Evolutionary conservation across 2,329 filamentous ascomycete species (phyloP), one percentile per base, ranked within the genome.

Genomic region (Cytospora chrysosperma): DNA sequence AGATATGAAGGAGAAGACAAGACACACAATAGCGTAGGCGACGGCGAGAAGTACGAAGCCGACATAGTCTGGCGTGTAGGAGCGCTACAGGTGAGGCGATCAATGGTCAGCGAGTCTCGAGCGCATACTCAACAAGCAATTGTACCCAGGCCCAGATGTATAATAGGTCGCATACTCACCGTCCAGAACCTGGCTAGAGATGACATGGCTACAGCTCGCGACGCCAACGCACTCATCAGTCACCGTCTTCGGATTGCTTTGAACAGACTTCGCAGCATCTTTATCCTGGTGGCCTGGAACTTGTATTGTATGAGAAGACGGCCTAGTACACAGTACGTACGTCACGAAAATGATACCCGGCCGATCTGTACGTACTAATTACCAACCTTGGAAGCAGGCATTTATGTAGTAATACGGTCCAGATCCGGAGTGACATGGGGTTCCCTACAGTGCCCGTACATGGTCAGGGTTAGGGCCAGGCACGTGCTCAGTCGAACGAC

Each of bases 51-150:
- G 75, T 1, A 81, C 78, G 67, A 98, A 85, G 40, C 92, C 92
- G 32, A 96, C 76, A 77, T 96, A 97, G 75, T 99, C 95, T 7
- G 91, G 87, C 13, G 91, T 91, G 79, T 97, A 95, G 1, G 91
- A 93, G 73, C 87, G 88, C 85, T 92, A 71, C 52, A 70, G 60
- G 28, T 21, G 34, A 63, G 65, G 30, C 19, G 28, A 50, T 15
- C 32, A 12, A 50, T 32, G 13, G 32, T 54, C 49, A 65, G 34
- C 26, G 12, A 57, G 6, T 51, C 32, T 50, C n/a, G 15, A 13
- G 26, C 43, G 27, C 52, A 15, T 27, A 51, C 32, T 32, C 6
- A 30, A 15, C 17, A n/a, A n/a, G n/a, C n/a, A n/a, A n/a, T n/a
- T n/a, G n/a, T n/a, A n/a, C n/a, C n/a, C n/a, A n/a, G n/a, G n/a